Evolutionary conservation across 306 rosid genomes (phyloP).

Genomic region (Pterocarpus santalinus): DNA sequence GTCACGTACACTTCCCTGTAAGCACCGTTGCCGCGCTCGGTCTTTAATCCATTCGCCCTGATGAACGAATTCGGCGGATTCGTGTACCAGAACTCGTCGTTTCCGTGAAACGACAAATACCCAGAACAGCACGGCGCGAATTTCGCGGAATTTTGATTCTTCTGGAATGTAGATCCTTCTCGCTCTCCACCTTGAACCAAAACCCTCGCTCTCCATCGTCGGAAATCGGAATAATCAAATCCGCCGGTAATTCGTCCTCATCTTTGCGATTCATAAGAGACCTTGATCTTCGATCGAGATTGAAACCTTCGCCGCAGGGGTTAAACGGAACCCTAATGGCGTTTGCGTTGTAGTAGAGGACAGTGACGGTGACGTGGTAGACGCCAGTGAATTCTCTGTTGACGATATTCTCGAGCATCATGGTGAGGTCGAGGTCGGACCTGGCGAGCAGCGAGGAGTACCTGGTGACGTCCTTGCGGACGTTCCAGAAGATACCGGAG

Average conservation of each 20-base stretch:
- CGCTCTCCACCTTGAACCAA: slow-evolving; percentile 77
- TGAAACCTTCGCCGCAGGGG: background rate
- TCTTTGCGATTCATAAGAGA: slow-evolving; percentile 32
- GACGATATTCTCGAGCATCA: slow-evolving; percentile 83
- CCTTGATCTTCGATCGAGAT: slow-evolving; percentile 6
- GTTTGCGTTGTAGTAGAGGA: slow-evolving; percentile 50
- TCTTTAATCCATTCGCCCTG: slow-evolving; percentile 56
- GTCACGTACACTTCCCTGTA: slow-evolving; percentile 73
- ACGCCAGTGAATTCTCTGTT: slow-evolving; percentile 69
- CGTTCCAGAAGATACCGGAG: slow-evolving; percentile 73
- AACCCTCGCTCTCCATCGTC: slow-evolving; percentile 66
- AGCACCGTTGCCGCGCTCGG: slow-evolving; percentile 79
- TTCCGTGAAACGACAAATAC: slow-evolving; percentile 79
- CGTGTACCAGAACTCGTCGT: slow-evolving; percentile 93
- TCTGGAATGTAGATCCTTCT: slow-evolving; percentile 35
- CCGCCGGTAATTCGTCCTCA: slow-evolving; percentile 59
- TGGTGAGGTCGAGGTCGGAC: slow-evolving; percentile 58
- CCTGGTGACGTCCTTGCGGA: slow-evolving; percentile 76
- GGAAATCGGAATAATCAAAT: slow-evolving; percentile 79
- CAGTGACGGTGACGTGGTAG: slow-evolving; percentile 64
- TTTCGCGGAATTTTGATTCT: slow-evolving; percentile 67
- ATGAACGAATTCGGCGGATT: slow-evolving; percentile 78
- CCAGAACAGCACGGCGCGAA: slow-evolving; percentile 65
- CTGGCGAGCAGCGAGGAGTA: slow-evolving; percentile 66
- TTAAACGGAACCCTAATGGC: slow-evolving; percentile 41